Percentiles rank a stretch among this genome's conserved stretches.
These are phyloP conservation scores for Verticillium albo-atrum DNA, from an alignment of 2,329 filamentous ascomycete genomes.

Conservation along the genomic window DNA sequence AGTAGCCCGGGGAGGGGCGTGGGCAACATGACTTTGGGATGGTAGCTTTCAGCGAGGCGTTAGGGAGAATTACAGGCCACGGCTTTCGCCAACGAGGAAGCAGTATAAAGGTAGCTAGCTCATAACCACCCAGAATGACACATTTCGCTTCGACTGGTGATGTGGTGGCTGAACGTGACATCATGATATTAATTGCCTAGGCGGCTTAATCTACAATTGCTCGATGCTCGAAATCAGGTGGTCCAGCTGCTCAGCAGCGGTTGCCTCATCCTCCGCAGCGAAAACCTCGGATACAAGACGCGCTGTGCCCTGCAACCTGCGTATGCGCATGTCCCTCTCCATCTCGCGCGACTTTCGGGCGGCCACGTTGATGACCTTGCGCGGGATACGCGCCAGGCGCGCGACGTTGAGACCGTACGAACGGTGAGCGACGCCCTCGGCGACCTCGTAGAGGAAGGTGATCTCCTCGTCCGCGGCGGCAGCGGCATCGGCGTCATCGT, in stretches of 20 bases:
- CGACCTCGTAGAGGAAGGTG: slow-evolving; percentile 92
- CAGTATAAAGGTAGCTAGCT: not conserved
- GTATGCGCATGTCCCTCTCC: slow-evolving; percentile 66
- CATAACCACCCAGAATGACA: not conserved
- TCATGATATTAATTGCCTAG: not conserved
- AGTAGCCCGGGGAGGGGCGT: not conserved
- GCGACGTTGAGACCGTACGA: slow-evolving; percentile 96
- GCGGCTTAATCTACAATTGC: slow-evolving; percentile 40
- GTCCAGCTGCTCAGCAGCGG: slow-evolving; percentile 37
- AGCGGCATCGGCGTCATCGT: slow-evolving; percentile 15
- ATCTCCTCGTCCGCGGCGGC: slow-evolving; percentile 66
- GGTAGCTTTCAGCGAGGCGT: not conserved
- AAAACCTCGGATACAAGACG: slow-evolving; percentile 39
- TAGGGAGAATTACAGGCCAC: not conserved
- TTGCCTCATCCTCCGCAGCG: slow-evolving; percentile 11
- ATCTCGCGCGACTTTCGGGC: slow-evolving; percentile 74
- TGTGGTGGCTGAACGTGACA: not conserved
- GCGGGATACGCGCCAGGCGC: slow-evolving; percentile 74
- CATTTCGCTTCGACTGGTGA: not conserved
- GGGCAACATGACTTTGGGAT: not conserved
- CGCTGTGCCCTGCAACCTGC: slow-evolving; percentile 51
- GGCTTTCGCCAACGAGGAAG: not conserved
- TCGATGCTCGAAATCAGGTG: slow-evolving; percentile 53
- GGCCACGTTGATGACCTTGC: slow-evolving; percentile 72
- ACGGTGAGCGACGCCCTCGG: slow-evolving; percentile 84